A percentile compares a stretch with the other conserved stretches of the same genome.
These are phyloP conservation scores for Saccharomyces hybrid DNA, from an alignment of 1,139 yeast genomes.

Conservation along the genomic window DNA sequence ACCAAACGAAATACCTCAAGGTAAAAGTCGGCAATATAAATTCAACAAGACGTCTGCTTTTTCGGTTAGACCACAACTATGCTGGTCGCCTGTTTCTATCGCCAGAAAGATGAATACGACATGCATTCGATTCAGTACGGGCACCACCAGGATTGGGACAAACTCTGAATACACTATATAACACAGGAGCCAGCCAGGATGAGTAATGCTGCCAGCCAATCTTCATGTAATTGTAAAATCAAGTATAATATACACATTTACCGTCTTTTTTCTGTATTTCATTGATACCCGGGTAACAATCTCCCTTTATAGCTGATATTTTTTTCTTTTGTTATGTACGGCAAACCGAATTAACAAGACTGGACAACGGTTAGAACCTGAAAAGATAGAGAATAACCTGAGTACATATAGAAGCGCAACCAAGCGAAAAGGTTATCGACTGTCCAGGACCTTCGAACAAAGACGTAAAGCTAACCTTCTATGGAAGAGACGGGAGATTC, in stretches of 20 bases:
- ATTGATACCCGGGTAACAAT: background rate
- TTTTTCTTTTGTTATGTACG: background rate
- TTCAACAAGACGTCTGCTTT: too few species aligned
- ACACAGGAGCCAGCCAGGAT: too few species aligned
- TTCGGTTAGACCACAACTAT: too few species aligned
- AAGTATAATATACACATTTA: background rate
- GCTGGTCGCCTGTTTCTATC: background rate
- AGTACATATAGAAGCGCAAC: background rate
- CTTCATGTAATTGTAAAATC: background rate
- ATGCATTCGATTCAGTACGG: background rate
- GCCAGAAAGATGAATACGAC: background rate
- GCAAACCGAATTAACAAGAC: background rate
- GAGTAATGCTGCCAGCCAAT: background rate
- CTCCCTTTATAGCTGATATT: background rate
- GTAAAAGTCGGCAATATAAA: too few species aligned
- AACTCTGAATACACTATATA: background rate
- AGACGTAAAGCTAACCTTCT: background rate
- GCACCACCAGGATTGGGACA: background rate
- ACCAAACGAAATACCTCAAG: background rate
- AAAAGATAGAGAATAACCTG: background rate
- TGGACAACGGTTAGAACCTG: background rate
- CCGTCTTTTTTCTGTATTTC: background rate
- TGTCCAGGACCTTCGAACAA: background rate
- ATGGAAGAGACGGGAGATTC: slow-evolving; percentile 1
- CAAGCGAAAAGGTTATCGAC: background rate